Conservation (phyloP, 129 eudicot genomes). For the Tanacetum coccineum region DNA sequence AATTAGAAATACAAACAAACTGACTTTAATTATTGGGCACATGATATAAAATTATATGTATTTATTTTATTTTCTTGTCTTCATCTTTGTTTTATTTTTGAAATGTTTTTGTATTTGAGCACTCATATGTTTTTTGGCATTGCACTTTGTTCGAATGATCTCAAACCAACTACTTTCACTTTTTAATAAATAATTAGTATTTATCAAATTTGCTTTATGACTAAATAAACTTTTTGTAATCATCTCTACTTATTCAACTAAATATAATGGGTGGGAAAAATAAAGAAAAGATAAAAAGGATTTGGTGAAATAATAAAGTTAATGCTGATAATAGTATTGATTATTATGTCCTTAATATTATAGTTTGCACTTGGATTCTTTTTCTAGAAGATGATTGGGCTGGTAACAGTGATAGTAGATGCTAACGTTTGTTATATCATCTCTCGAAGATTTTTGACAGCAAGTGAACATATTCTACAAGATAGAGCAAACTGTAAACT, state of each 20-base stretch:
- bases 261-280: neutral
- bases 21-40: constrained; percentile 18
- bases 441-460: neutral
- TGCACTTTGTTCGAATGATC: constrained; percentile 17
- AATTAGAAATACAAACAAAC: constrained; percentile 15
- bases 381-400: constrained; percentile 4
- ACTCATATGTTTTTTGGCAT: constrained; percentile 10
- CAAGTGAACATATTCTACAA: neutral
- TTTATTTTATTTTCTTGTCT: neutral
- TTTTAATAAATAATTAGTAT: neutral
- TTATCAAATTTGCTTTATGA: no score
- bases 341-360: neutral
- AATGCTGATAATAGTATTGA: neutral
- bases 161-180: constrained; percentile 21
- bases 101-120: constrained; percentile 20
- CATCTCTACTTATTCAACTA: no score
- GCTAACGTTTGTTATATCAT: neutral
- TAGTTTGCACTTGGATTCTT: neutral
- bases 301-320: neutral
- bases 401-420: neutral
- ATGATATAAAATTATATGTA: constrained; percentile 12
- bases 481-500: no score
- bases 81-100: neutral
- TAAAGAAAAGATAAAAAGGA: neutral
- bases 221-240: neutral